Conservation (phyloP, 176 grass and related monocot genomes). For the Carex scoparia region DNA sequence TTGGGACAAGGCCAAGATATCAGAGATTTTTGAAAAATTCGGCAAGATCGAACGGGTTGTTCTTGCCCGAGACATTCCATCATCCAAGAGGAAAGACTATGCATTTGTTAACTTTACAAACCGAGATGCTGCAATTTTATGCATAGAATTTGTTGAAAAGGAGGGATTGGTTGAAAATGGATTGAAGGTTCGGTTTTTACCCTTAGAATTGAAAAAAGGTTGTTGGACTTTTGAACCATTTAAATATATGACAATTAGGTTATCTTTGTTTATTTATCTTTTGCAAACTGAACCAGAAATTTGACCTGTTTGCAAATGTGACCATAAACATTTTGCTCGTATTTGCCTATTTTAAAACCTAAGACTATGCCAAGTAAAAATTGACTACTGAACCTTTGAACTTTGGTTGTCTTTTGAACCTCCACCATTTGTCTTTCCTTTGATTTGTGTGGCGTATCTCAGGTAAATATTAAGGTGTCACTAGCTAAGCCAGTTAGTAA, state of each 20-base stretch:
- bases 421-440: constrained; percentile 10
- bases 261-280: constrained; percentile 4
- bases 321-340: neutral
- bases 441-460: constrained; percentile 20
- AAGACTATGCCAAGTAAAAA: neutral
- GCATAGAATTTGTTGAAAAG: constrained; percentile 52
- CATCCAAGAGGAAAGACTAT: constrained; percentile 54
- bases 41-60: constrained; percentile 46
- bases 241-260: neutral
- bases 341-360: neutral
- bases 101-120: constrained; percentile 57
- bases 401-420: neutral
- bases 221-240: neutral
- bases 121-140: constrained; percentile 59
- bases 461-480: constrained; percentile 71
- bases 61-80: constrained; percentile 42
- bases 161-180: constrained; percentile 38
- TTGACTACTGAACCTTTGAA: neutral
- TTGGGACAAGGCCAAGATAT: constrained; percentile 51
- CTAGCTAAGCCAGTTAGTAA: constrained; percentile 52
- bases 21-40: constrained; percentile 53
- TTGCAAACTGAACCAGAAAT: constrained; percentile 26
- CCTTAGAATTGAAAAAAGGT: neutral
- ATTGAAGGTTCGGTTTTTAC: constrained; percentile 43
- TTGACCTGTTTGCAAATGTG: neutral